Conservation (phyloP, 176 grass and related monocot species). For the Ensete glaucum region DNA sequence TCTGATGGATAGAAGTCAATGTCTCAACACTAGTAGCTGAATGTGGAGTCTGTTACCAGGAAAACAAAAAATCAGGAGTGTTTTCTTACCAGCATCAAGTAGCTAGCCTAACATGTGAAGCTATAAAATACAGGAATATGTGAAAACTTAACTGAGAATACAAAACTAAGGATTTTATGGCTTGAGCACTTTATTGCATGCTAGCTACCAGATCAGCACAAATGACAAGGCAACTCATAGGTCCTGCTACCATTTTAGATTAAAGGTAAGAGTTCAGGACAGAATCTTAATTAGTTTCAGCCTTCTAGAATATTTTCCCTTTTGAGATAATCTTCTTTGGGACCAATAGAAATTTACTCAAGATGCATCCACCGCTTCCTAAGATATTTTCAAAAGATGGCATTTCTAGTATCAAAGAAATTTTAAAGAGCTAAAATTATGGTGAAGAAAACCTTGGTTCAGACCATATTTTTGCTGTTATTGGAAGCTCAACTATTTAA, state of each 20-base stretch:
- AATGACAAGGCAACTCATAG: neutral
- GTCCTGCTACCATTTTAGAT: neutral
- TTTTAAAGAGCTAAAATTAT: no score
- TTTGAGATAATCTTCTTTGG: neutral
- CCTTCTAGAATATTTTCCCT: neutral
- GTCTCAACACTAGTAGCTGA: constrained; percentile 1
- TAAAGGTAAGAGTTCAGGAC: neutral
- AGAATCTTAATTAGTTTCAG: neutral
- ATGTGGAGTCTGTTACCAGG: neutral
- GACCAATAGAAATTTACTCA: neutral
- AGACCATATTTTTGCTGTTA: no score
- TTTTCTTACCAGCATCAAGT: neutral
- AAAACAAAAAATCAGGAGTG: neutral
- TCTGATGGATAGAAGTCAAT: neutral
- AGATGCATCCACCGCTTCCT: neutral
- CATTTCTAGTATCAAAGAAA: no score
- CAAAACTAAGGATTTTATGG: neutral
- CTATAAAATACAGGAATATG: neutral
- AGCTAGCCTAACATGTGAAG: neutral
- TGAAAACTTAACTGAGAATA: neutral
- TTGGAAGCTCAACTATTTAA: no score
- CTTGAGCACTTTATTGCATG: neutral
- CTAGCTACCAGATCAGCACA: neutral
- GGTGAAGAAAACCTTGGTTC: no score
- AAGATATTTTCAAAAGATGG: no score